Evolutionary conservation across 768 basidiomycete genomes (phyloP).

Genomic region (Plicaturopsis crispa): DNA sequence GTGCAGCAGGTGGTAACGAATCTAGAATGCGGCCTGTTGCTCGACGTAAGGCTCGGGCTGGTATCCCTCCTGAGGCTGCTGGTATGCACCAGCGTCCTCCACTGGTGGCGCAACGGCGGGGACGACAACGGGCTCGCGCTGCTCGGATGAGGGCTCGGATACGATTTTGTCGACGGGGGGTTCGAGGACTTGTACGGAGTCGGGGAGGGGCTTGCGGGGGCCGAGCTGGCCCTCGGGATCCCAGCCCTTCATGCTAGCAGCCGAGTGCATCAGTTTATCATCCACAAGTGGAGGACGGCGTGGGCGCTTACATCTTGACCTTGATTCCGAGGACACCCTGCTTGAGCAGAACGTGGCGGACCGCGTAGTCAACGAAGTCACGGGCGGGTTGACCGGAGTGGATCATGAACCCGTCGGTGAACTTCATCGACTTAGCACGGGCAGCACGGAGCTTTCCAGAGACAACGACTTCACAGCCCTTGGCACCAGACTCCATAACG

Average conservation of each 20-base stretch:
- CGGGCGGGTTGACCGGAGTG: constrained; percentile 96
- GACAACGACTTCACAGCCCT: constrained; percentile 99
- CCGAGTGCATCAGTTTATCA: constrained; percentile 8
- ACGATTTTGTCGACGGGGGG: constrained; percentile 88
- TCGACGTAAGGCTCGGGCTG: neutral
- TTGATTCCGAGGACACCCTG: constrained; percentile 99
- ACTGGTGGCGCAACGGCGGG: constrained; percentile 41
- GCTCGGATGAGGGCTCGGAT: constrained; percentile 85
- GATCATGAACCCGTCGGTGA: constrained; percentile 99
- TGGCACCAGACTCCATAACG: constrained; percentile 99
- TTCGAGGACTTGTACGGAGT: constrained; percentile 85
- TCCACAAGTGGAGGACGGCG: neutral
- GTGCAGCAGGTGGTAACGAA: no score
- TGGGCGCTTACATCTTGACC: constrained; percentile 83
- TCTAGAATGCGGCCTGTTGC: neutral
- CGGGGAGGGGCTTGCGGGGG: constrained; percentile 90
- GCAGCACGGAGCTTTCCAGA: constrained; percentile 99
- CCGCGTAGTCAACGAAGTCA: constrained; percentile 96
- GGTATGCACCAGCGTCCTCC: constrained; percentile 34
- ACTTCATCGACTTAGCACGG: constrained; percentile 99
- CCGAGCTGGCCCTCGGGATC: constrained; percentile 90
- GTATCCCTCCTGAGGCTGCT: neutral
- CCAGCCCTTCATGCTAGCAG: constrained; percentile 85
- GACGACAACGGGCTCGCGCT: constrained; percentile 57
- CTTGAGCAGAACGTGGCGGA: constrained; percentile 94